Base-by-base conservation (phyloP, 345 rosid species). In the Passiflora organensis region DNA sequence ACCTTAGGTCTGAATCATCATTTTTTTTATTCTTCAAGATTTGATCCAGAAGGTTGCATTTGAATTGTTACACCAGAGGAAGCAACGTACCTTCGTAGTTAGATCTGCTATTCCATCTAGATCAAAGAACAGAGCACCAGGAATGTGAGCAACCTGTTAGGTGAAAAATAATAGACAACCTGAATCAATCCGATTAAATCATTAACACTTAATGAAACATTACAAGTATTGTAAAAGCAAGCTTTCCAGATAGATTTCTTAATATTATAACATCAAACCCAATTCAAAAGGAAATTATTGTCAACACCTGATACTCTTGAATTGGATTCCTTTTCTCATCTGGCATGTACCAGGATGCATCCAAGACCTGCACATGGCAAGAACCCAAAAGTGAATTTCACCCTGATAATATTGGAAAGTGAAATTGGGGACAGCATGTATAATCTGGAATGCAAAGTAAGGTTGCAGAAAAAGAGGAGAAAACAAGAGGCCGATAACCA, bases 281-380 rank as follows among this genome's bases (percentile, higher is more conserved):
- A 18, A 39, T 24, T 16, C 34, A 19, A 53, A 43, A 36, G 10
- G 13, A 6, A 25, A 24, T 25, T 17, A 43, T 19, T 54, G 43
- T 49, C 48, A 51, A 48, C 58, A 94, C 97, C 97, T 89, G 96
- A 76, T 89, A 94, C 66, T 94, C 99, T 72, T 89, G 95, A 72
- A 87, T 80, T 2, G 99, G 96, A 73, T 89, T 94, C 75, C 96
- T 82, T 65, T 89, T 88, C 76, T 94, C 97, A 63, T 83, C 89
- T 19, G 97, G 99, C 97, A 94, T 87, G 77, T 89, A 89, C 99
- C 97, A 94, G 2, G 99, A 89, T 39, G 97, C 90, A 76, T 94
- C 99, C 76, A 94, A 54, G 52, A 89, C 84, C 99, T 89, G 72
- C 10, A 41, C 22, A 28, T 54, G 6, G 13, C 37, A 60, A 32